Evolutionary conservation across 306 rosid species (phyloP), one percentile per base, ranked within the genome.

Genomic region (Sicyos edulis): DNA sequence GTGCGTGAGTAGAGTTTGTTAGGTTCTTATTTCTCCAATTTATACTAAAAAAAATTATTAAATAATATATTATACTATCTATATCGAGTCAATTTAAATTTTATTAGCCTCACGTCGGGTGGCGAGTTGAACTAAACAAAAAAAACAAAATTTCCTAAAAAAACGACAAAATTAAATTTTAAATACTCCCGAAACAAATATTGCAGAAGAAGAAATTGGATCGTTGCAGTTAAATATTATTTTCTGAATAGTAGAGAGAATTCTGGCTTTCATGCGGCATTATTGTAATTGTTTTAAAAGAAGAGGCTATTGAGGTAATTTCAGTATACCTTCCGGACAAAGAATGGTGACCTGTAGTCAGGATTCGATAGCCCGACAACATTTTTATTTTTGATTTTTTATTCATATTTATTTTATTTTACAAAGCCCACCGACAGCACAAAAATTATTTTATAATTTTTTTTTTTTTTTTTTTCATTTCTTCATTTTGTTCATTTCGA

Each of bases 301-400:
- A 10, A 4, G 50, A 20, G 17, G 78, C 5, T 37, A 69, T 16
- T 58, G 22, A 21, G 3, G 78, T 59, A 42, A 69, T n/a, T 40
- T 13, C 0, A 0, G 0, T 1, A 26, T 4, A 16, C 78, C 75
- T 72, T 71, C 54, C 62, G 54, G 50, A 44, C 70, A 44, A 44
- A 64, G 68, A 71, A 74, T 70, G 75, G 74, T 69, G 82, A 79
- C 85, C 80, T 76, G 83, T 19, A 54, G 20, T 64, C 73, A 11
- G 76, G 83, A 81, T 78, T 83, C 77, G 52, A 72, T 67, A 40
- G 65, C 82, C 84, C 81, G 89, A 89, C 90, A 85, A 81, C 20
- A 17, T 66, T 45, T 44, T 42, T 19, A 6, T 67, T 67, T 67
- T 21, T 42, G 5, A 11, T n/a, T 21, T 19, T 45, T 12, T 37